These are phyloP conservation scores for Pythium phragmiticola DNA, from an alignment of 352 stramenopile genomes.

Conservation along the genomic window DNA sequence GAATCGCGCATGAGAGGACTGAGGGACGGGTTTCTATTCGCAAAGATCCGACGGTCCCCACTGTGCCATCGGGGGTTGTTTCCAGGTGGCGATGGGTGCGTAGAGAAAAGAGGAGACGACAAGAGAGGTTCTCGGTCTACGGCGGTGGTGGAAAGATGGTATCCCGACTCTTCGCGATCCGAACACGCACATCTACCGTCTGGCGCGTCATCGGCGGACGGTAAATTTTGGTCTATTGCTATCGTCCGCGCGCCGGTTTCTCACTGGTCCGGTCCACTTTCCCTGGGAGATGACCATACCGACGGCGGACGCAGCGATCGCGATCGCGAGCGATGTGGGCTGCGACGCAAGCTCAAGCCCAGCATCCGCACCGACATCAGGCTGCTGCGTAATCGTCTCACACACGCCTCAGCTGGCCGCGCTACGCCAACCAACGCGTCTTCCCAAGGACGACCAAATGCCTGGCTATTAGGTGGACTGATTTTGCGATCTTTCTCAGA, in stretches of 20 bases:
- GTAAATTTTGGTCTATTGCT: too few relatives aligned
- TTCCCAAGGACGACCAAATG: conserved; percentile 20
- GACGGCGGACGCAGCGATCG: conserved; percentile 5
- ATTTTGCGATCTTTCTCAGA: neutral
- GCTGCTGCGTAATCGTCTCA: conserved; percentile 53
- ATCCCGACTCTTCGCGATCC: too few relatives aligned
- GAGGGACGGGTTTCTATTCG: too few relatives aligned
- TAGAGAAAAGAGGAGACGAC: too few relatives aligned
- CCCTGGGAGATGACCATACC: conserved; percentile 73
- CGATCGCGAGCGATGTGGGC: conserved; percentile 24
- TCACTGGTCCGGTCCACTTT: conserved; percentile 51
- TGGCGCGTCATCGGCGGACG: too few relatives aligned
- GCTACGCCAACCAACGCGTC: conserved; percentile 27
- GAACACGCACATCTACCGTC: neutral
- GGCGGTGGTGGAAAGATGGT: too few relatives aligned
- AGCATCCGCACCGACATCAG: conserved; percentile 57
- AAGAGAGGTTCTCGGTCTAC: too few relatives aligned
- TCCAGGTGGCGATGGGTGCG: too few relatives aligned
- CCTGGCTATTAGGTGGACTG: neutral
- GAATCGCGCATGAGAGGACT: too few relatives aligned
- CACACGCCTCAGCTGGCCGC: conserved; percentile 34
- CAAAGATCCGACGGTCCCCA: too few relatives aligned
- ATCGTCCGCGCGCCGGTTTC: conserved; percentile 39
- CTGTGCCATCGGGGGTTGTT: too few relatives aligned
- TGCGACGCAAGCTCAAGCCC: conserved; percentile 60